Base-by-base conservation (phyloP, 1,284 basidiomycete genomes). In the Prillingera fragicola region DNA sequence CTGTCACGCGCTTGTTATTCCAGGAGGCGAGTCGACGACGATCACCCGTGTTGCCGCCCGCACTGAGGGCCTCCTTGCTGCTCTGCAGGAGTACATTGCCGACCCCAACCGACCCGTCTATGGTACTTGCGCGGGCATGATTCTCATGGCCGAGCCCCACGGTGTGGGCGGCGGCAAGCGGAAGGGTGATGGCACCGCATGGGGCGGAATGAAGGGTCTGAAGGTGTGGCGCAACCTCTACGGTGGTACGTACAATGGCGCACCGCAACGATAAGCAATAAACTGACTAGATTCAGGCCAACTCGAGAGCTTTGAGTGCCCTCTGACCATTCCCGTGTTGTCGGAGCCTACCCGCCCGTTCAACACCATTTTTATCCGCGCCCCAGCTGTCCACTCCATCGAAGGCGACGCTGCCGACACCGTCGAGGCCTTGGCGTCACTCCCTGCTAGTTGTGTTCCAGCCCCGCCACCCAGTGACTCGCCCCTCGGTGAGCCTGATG, bases 91-190 rank as follows among this genome's bases (percentile, higher is more conserved):
- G 32, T 96, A 77, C 83, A 71, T 73, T 75, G 42, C 75, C 72
- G 61, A 75, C 50, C 64, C 68, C 1, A 34, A 65, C 0, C 87
- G 83, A 58, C 83, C 88, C 0, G 81, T 92, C 1, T 98, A 90
- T 88, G 94, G 94, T 3, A 97, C 92, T 0, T 98, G 94, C 69
- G 94, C 94, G 0, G 94, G 94, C 15, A 92, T 94, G 55, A 97
- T 98, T 54, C 75, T 97, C 38, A 79, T 97, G 33, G 80, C 87
- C 3, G 76, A 82, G 52, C 70, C 75, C 8, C 78, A 70, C 52
- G 67, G 67, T 0, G 62, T 87, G 13, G 81, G 83, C 51, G 84
- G 85, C 37, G 79, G 82, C 10, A 94, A 92, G 74, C 41, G 59
- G 26, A 51, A 2, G 52, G 59, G 38, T 31, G 50, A 39, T 56